phyloP scores from a whole-genome alignment of 257 asterid species.

The Plectranthus barbatus region DNA sequence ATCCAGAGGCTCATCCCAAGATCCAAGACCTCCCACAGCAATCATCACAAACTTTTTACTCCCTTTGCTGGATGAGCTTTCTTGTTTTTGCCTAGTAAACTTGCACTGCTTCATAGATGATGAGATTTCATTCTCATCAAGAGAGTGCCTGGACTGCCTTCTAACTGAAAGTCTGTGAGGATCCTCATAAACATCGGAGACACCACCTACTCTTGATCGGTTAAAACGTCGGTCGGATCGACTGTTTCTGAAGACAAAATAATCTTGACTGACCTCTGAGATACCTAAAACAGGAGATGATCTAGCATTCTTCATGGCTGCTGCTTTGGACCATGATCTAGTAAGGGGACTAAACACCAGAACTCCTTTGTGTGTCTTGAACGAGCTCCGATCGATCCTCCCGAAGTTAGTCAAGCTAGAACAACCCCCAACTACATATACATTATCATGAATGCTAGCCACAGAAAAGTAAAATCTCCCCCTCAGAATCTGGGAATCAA shows the following conservation, averaged over 20 bases:
- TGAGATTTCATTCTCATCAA: conserved; percentile 55
- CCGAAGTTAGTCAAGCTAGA: conserved; percentile 86
- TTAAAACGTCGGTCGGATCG: conserved; percentile 44
- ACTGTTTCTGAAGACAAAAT: conserved; percentile 35
- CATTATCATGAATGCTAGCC: conserved; percentile 51
- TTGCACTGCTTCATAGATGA: conserved; percentile 23
- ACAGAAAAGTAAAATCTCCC: conserved; percentile 83
- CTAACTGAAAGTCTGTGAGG: conserved; percentile 90
- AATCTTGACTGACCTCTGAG: conserved; percentile 54
- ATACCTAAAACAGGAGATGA: conserved; percentile 82
- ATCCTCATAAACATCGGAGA: conserved; percentile 86
- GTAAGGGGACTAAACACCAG: conserved; percentile 57
- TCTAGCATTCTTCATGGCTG: conserved; percentile 73
- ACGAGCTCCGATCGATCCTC: conserved; percentile 69
- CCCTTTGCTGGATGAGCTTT: conserved; percentile 25
- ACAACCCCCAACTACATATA: conserved; percentile 80
- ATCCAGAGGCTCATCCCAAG: conserved; percentile 83
- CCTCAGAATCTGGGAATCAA: conserved; percentile 51
- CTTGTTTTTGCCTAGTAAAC: conserved; percentile 35
- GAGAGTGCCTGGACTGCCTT: conserved; percentile 55
- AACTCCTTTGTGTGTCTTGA: conserved; percentile 82
- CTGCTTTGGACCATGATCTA: conserved; percentile 64
- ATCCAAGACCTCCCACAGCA: conserved; percentile 90
- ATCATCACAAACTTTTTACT: conserved; percentile 44
- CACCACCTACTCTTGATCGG: conserved; percentile 72